Percentiles rank a stretch among this genome's conserved stretches.
phyloP scores from a whole-genome alignment of 441 rosid genomes.

The Erysimum cheiri region DNA sequence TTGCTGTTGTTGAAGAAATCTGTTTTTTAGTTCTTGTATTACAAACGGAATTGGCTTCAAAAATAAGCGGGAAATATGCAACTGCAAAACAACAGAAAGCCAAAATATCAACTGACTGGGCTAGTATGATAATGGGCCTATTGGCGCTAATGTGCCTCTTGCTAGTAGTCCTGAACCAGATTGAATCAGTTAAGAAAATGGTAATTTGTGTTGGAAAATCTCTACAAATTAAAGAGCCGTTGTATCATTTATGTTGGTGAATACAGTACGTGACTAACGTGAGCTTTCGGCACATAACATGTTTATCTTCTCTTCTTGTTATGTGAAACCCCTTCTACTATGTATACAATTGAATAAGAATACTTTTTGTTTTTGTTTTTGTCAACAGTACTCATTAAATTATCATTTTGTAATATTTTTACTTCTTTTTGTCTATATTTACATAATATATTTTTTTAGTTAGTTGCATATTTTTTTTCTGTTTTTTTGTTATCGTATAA shows the following conservation, averaged over 20 bases:
- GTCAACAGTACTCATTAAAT: too few relatives aligned
- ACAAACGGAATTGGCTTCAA: slow-evolving; percentile 1
- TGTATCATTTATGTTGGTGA: too few relatives aligned
- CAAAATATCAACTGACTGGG: neutral
- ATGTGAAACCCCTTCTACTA: too few relatives aligned
- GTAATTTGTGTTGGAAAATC: too few relatives aligned
- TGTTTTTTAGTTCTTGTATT: neutral
- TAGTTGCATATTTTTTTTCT: neutral
- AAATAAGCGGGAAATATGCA: slow-evolving; percentile 28
- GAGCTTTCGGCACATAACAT: too few relatives aligned
- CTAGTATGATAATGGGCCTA: neutral
- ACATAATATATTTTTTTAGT: neutral
- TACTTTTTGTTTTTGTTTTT: too few relatives aligned
- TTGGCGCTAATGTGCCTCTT: neutral
- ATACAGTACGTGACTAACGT: too few relatives aligned
- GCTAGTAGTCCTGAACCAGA: neutral
- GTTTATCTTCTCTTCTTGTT: too few relatives aligned
- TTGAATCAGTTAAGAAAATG: neutral
- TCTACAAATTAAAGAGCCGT: too few relatives aligned
- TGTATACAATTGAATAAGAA: too few relatives aligned
- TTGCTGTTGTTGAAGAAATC: neutral
- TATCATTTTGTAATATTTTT: too few relatives aligned
- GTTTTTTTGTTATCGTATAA: too few relatives aligned
- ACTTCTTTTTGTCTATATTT: neutral
- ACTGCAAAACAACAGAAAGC: slow-evolving; percentile 19